Percentiles rank a stretch among this genome's conserved stretches.
phyloP scores from a whole-genome alignment of 2,329 filamentous ascomycete species.

The Fusarium sp. region DNA sequence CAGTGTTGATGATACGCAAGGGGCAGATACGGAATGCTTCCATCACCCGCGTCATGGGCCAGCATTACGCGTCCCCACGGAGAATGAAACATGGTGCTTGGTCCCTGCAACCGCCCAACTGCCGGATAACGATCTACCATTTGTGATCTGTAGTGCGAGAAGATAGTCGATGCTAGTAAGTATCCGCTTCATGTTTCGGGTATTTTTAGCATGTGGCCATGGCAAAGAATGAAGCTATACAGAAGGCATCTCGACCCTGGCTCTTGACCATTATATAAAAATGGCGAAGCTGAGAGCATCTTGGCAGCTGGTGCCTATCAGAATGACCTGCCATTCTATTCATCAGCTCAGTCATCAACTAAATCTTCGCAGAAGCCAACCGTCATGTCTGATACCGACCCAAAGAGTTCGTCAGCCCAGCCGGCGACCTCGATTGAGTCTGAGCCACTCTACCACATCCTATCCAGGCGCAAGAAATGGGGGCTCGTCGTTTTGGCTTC shows the following conservation, averaged over 20 bases:
- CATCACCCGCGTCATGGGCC: neutral
- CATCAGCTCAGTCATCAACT: neutral
- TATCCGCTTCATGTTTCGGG: neutral
- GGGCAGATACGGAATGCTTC: neutral
- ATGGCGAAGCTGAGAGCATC: neutral
- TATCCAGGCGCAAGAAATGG: conserved; percentile 22
- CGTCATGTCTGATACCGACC: neutral
- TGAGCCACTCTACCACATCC: conserved; percentile 2
- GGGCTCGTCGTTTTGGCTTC: conserved; percentile 41
- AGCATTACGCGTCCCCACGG: neutral
- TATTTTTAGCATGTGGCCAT: neutral
- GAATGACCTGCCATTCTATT: neutral
- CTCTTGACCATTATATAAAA: neutral
- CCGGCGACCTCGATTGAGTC: no score
- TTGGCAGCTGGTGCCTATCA: neutral
- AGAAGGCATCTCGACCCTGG: neutral
- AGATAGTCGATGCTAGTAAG: neutral
- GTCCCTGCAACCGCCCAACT: neutral
- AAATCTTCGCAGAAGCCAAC: neutral
- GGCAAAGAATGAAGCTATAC: neutral
- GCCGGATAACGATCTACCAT: neutral
- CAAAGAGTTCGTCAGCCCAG: neutral
- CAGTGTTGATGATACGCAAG: neutral
- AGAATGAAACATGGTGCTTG: neutral
- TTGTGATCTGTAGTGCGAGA: neutral